phyloP scores from a whole-genome alignment of 768 basidiomycete genomes.

The Panellus pusillus region DNA sequence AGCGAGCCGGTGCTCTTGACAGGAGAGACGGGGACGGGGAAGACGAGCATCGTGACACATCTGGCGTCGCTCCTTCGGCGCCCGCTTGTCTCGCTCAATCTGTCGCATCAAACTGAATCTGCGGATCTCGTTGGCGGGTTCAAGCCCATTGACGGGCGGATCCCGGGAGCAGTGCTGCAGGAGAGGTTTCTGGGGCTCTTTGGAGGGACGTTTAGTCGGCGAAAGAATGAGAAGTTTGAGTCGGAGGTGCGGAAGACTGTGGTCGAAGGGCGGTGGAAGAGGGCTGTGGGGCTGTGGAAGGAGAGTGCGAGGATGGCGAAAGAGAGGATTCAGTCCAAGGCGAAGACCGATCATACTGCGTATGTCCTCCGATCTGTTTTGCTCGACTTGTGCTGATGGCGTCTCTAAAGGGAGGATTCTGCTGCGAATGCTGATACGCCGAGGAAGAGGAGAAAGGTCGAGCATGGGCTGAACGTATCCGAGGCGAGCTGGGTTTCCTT shows the following conservation, averaged over 20 bases:
- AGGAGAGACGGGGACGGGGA: conserved; percentile 99
- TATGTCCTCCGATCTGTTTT: conserved; percentile 1
- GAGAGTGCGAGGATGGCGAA: conserved; percentile 71
- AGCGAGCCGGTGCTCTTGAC: conserved; percentile 87
- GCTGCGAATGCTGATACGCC: conserved; percentile 44
- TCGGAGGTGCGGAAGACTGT: conserved; percentile 80
- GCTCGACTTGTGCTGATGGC: not conserved
- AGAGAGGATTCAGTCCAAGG: conserved; percentile 52
- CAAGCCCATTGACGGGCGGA: conserved; percentile 88
- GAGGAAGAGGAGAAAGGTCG: conserved; percentile 71
- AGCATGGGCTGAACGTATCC: conserved; percentile 43
- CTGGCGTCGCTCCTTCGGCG: conserved; percentile 76
- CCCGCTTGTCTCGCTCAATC: conserved; percentile 83
- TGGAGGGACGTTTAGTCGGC: conserved; percentile 81
- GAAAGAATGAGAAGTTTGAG: conserved; percentile 86
- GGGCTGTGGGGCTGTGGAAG: conserved; percentile 80
- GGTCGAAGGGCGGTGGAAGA: conserved; percentile 80
- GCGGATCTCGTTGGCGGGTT: conserved; percentile 94
- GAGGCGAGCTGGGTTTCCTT: conserved; percentile 67
- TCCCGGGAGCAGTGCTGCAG: conserved; percentile 72
- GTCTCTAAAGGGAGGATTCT: conserved; percentile 26
- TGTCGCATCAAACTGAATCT: conserved; percentile 95
- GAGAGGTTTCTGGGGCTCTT: conserved; percentile 79
- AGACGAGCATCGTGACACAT: conserved; percentile 90
- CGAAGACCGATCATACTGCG: conserved; percentile 10